Evolutionary conservation across 148 eudicot genomes (phyloP).

Genomic region (Cornus controversa): DNA sequence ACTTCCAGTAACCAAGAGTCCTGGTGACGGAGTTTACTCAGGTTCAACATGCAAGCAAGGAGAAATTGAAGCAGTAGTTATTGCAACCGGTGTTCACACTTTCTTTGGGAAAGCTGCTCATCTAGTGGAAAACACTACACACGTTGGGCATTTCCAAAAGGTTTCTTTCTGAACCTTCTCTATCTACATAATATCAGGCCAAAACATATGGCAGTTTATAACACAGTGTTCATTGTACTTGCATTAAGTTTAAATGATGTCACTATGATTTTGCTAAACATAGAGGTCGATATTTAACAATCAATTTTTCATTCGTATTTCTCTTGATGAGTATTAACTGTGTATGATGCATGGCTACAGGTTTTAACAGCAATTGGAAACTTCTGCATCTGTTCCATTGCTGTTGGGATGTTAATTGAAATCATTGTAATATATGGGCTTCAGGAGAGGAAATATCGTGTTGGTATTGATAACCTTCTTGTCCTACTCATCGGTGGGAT

Average conservation of each 20-base stretch:
- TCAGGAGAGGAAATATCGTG: slow-evolving; percentile 56
- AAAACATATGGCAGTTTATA: too few species aligned
- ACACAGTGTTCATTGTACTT: too few species aligned
- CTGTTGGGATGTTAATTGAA: slow-evolving; percentile 67
- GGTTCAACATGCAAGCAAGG: slow-evolving; percentile 91
- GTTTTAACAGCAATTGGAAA: slow-evolving; percentile 82
- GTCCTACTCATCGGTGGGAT: slow-evolving; percentile 82
- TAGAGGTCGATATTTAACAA: neutral
- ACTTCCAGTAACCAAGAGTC: slow-evolving; percentile 69
- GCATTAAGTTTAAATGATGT: neutral
- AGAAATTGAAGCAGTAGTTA: slow-evolving; percentile 74
- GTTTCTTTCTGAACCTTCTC: slow-evolving; percentile 19
- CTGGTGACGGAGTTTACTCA: slow-evolving; percentile 67
- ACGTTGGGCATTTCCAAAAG: slow-evolving; percentile 87
- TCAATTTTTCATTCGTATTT: neutral
- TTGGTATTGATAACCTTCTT: slow-evolving; percentile 70
- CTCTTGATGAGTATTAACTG: neutral
- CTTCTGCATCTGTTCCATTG: slow-evolving; percentile 88
- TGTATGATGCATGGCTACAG: slow-evolving; percentile 23
- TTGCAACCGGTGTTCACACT: slow-evolving; percentile 76
- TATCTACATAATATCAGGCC: too few species aligned
- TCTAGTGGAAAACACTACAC: slow-evolving; percentile 70
- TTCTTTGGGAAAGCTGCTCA: slow-evolving; percentile 93
- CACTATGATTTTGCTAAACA: neutral
- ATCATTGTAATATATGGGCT: slow-evolving; percentile 64